Evolutionary conservation across 2,329 filamentous ascomycete species (phyloP).

Genomic region (Penicillium sp.): DNA sequence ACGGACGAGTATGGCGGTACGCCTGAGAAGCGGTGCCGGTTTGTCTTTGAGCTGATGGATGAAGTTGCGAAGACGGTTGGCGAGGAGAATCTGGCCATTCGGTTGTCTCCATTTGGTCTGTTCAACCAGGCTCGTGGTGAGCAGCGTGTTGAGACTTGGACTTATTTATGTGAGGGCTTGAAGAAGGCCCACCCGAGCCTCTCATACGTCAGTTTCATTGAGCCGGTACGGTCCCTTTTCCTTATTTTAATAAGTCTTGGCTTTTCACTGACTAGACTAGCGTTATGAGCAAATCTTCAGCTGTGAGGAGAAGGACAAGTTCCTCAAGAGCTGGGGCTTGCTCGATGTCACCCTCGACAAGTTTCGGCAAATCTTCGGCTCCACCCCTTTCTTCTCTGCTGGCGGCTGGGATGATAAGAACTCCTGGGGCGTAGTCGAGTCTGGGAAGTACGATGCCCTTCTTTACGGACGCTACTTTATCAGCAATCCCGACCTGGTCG

Average conservation of each 20-base stretch:
- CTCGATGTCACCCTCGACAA: conserved; percentile 47
- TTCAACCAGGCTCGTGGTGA: conserved; percentile 56
- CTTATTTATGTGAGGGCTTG: conserved; percentile 52
- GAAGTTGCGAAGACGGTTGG: conserved; percentile 49
- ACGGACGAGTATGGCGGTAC: conserved; percentile 56
- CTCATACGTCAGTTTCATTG: conserved; percentile 59
- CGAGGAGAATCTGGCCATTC: conserved; percentile 49
- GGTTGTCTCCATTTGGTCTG: conserved; percentile 53
- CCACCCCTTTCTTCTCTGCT: conserved; percentile 58
- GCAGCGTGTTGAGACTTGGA: conserved; percentile 58
- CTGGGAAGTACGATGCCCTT: conserved; percentile 51
- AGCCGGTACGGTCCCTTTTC: conserved; percentile 42
- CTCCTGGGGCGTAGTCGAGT: conserved; percentile 52
- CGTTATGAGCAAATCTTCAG: conserved; percentile 57
- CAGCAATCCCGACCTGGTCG: conserved; percentile 53
- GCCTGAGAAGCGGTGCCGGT: conserved; percentile 56
- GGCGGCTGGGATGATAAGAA: conserved; percentile 58
- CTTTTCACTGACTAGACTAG: conserved; percentile 11
- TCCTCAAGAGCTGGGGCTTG: conserved; percentile 53
- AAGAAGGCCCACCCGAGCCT: conserved; percentile 49
- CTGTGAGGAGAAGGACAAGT: conserved; percentile 52
- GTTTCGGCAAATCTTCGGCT: conserved; percentile 55
- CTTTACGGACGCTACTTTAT: conserved; percentile 53
- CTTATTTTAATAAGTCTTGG: background rate
- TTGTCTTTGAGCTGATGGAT: conserved; percentile 59